phyloP scores from a whole-genome alignment of 73 alveolate genomes.

The Blepharisma japonicum region DNA sequence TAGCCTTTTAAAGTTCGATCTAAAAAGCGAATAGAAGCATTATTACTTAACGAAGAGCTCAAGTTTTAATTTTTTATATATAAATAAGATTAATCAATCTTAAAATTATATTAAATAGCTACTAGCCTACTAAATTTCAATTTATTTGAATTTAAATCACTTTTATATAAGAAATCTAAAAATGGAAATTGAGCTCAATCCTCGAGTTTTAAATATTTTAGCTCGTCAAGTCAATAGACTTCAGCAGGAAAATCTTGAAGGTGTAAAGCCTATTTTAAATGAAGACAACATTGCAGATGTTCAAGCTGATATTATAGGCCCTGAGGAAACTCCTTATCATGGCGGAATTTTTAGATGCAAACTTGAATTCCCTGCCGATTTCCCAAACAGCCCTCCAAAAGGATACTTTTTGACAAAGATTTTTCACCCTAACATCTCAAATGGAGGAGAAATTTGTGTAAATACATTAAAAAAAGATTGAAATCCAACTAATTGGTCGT shows the following conservation, averaged over 20 bases:
- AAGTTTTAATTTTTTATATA: no score
- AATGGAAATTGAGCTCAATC: slow-evolving; percentile 30
- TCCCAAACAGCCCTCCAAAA: slow-evolving; percentile 94
- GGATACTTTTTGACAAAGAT: slow-evolving; percentile 92
- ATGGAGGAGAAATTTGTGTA: slow-evolving; percentile 96
- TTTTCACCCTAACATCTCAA: slow-evolving; percentile 96
- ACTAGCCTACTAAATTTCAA: no score
- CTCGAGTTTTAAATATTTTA: slow-evolving; percentile 43
- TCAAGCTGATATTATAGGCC: slow-evolving; percentile 86
- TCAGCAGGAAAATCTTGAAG: slow-evolving; percentile 30
- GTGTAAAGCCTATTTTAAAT: slow-evolving; percentile 57
- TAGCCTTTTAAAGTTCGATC: no score
- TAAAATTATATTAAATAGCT: no score
- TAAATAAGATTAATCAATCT: no score
- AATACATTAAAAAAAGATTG: slow-evolving; percentile 96
- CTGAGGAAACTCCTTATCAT: slow-evolving; percentile 91
- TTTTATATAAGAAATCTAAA: background rate
- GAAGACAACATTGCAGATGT: slow-evolving; percentile 89
- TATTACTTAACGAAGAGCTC: no score
- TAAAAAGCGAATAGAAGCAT: no score
- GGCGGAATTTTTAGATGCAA: slow-evolving; percentile 92
- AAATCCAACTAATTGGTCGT: slow-evolving; percentile 92
- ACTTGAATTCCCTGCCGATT: slow-evolving; percentile 82
- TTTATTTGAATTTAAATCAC: background rate
- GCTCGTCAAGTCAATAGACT: slow-evolving; percentile 40